Evolutionary conservation across 106 monocot genomes (phyloP).

Genomic region (Amphibolis antarctica): DNA sequence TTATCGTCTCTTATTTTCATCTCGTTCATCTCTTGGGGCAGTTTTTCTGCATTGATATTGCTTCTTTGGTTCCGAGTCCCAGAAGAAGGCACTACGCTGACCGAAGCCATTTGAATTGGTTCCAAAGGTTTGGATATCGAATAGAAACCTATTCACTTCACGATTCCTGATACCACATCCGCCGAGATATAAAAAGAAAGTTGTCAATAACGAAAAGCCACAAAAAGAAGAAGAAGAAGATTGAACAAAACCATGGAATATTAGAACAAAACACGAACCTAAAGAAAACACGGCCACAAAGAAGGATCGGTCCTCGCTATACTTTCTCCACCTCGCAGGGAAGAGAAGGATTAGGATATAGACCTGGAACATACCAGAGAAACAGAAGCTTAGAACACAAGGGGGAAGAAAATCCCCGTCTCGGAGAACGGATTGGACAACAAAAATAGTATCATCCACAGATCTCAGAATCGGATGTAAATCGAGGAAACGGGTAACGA

Average conservation of each 20-base stretch:
- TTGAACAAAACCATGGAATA: neutral
- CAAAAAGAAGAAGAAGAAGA: neutral
- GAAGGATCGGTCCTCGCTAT: too few species aligned
- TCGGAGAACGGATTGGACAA: too few species aligned
- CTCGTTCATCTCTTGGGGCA: conserved; percentile 24
- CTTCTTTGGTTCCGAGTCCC: conserved; percentile 2
- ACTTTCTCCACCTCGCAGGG: too few species aligned
- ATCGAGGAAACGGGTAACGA: too few species aligned
- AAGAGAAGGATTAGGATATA: too few species aligned
- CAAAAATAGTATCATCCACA: too few species aligned
- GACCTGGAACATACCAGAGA: too few species aligned
- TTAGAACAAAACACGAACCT: too few species aligned
- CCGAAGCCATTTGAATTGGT: conserved; percentile 1
- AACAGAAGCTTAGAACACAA: too few species aligned
- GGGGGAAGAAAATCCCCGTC: too few species aligned
- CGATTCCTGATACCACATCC: neutral
- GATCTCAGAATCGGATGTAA: too few species aligned
- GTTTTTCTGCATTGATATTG: conserved; percentile 8
- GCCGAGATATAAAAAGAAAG: neutral
- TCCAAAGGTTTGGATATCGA: neutral
- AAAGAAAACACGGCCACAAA: too few species aligned
- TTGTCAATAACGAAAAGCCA: neutral
- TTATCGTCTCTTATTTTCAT: conserved; percentile 25
- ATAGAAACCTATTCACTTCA: neutral
- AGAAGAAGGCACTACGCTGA: conserved; percentile 9